Conservation (phyloP, 495 filamentous ascomycete genomes). For the Hyaloscypha hepaticicola region DNA sequence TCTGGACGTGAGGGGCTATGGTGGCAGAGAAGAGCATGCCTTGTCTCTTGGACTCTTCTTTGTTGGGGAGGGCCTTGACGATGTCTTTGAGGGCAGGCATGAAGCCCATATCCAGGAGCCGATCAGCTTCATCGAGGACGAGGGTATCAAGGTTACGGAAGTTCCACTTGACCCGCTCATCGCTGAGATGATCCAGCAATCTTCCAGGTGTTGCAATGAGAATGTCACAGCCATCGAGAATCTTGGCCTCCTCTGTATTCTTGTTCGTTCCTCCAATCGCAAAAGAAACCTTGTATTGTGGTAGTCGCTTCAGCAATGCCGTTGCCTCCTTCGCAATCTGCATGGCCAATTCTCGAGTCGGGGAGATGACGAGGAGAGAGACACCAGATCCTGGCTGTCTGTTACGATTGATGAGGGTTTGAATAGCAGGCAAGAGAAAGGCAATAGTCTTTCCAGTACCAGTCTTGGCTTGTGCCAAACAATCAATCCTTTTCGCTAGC, state of each 20-base stretch:
- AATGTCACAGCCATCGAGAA: slow-evolving; percentile 43
- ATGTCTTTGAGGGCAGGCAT: slow-evolving; percentile 58
- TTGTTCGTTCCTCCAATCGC: slow-evolving; percentile 45
- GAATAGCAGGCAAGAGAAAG: slow-evolving; percentile 64
- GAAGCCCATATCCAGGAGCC: slow-evolving; percentile 66
- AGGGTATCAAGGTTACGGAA: slow-evolving; percentile 55
- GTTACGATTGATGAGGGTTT: slow-evolving; percentile 51
- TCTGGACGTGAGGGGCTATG: slow-evolving; percentile 59
- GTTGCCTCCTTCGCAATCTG: slow-evolving; percentile 60
- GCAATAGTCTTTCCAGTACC: slow-evolving; percentile 70
- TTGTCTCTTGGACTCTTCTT: slow-evolving; percentile 53
- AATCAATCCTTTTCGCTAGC: slow-evolving; percentile 35
- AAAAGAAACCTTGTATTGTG: slow-evolving; percentile 35
- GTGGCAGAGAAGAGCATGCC: slow-evolving; percentile 74
- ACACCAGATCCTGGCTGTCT: slow-evolving; percentile 39
- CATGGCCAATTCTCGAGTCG: slow-evolving; percentile 64
- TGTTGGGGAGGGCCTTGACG: slow-evolving; percentile 54
- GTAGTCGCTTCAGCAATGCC: slow-evolving; percentile 35
- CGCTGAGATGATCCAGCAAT: slow-evolving; percentile 59
- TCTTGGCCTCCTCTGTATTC: slow-evolving; percentile 34
- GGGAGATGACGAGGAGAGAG: slow-evolving; percentile 62
- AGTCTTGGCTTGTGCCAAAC: slow-evolving; percentile 63
- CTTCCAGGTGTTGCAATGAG: slow-evolving; percentile 65
- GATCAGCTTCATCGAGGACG: slow-evolving; percentile 67
- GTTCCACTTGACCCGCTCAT: slow-evolving; percentile 41